These are phyloP conservation scores for Alternaria sp. DNA, from an alignment of 2,329 filamentous ascomycete species.

Conservation along the genomic window DNA sequence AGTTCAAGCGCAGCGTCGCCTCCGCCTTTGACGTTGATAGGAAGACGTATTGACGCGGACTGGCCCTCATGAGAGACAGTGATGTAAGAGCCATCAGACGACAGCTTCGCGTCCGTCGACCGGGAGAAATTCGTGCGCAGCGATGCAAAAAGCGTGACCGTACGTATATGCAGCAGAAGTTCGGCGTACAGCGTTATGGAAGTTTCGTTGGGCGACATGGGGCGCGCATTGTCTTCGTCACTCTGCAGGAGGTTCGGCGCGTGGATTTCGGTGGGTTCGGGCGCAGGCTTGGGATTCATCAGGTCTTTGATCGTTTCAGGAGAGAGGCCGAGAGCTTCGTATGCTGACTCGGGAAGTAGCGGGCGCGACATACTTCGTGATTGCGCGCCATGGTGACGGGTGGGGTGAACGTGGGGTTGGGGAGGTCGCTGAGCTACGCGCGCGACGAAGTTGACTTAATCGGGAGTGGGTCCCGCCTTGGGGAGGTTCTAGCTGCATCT, in stretches of 20 bases:
- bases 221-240: slow-evolving; percentile 25
- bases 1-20: slow-evolving; percentile 58
- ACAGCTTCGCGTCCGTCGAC: slow-evolving; percentile 53
- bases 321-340: slow-evolving; percentile 42
- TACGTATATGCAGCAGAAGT: slow-evolving; percentile 65
- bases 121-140: slow-evolving; percentile 53
- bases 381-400: slow-evolving; percentile 35
- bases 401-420: slow-evolving; percentile 16
- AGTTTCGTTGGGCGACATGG: slow-evolving; percentile 38
- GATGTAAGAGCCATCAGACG: slow-evolving; percentile 52
- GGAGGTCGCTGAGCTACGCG: slow-evolving; percentile 1
- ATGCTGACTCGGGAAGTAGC: slow-evolving; percentile 45
- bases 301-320: slow-evolving; percentile 38
- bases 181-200: slow-evolving; percentile 62
- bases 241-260: slow-evolving; percentile 42
- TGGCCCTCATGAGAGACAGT: slow-evolving; percentile 56
- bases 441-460: slow-evolving; percentile 14
- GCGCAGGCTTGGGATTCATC: slow-evolving; percentile 39
- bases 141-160: slow-evolving; percentile 63
- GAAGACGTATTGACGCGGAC: slow-evolving; percentile 54
- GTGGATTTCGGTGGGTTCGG: slow-evolving; percentile 24
- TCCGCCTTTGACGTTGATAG: slow-evolving; percentile 52
- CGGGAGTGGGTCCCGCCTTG: slow-evolving; percentile 11
- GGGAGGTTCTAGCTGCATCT: slow-evolving; percentile 12
- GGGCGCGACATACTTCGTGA: slow-evolving; percentile 39